Evolutionary conservation across 2,329 filamentous ascomycete genomes (phyloP), one percentile per base, ranked within the genome.

Genomic region (Apiospora rasikravindrae): DNA sequence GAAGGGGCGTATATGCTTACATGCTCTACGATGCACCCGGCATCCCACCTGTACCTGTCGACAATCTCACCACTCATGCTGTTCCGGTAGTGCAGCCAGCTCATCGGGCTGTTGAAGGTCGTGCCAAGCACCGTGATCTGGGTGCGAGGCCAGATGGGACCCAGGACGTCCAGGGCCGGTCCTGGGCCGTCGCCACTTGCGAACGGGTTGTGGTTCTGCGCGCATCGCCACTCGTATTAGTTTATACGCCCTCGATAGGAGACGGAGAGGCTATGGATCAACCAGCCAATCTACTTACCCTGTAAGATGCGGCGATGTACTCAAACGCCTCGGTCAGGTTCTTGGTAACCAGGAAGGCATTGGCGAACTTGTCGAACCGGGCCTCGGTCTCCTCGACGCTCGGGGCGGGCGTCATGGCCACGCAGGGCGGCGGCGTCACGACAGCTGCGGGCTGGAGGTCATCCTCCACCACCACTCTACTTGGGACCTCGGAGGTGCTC

Each of bases 21-120:
- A 53, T 77, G 77, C 51, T 77, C 77, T 13, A 77, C 75, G 61
- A 78, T 78, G 66, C 77, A 78, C 26, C 76, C 77, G 1, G 73
- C 74, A 49, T 77, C 75, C 74, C 73, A 76, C 19, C 76, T 64
- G 42, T 73, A 78, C 24, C 76, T 67, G 68, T 78, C 76, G 5
- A 76, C 73, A 42, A 77, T 71, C 42, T 71, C 71, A 19, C 76
- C 76, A 40, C 73, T 51, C 2, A 71, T 70, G 49, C 69, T 71
- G 16, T 73, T 71, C 0, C 72, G 29, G 44, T 77, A 77, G 40
- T 74, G 72, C 61, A 77, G 24, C 72, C 74, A 77, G 49, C 74
- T 71, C 45, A 69, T 69, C 13, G 74, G 71, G n/a, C 72, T 71
- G 11, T 73, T 69, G 44, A 77, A 78, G 13, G 61, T 69, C 2